phyloP scores from a whole-genome alignment of 148 eudicot species.

The Silene uniflora region DNA sequence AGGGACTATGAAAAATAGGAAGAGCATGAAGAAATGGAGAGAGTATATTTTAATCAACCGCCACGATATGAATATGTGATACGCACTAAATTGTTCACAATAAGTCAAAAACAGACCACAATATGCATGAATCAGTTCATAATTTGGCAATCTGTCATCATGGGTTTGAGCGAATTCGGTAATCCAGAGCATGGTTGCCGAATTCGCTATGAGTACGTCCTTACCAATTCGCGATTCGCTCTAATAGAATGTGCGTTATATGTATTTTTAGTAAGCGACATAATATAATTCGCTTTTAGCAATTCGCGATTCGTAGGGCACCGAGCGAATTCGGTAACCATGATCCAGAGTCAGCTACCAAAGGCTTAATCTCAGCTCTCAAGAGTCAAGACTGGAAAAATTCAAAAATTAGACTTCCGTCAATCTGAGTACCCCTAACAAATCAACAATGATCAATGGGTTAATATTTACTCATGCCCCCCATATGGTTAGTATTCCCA shows the following conservation, averaged over 20 bases:
- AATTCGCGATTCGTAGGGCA: no score
- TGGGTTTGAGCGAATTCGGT: no score
- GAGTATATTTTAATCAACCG: background rate
- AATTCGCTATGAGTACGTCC: no score
- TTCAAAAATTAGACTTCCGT: no score
- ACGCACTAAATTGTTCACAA: background rate
- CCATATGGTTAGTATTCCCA: background rate
- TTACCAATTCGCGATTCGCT: no score
- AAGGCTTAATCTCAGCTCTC: background rate
- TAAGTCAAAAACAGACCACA: background rate
- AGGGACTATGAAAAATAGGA: background rate
- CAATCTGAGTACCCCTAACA: background rate
- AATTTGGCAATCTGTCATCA: no score
- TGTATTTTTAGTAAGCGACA: no score
- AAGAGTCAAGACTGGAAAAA: background rate
- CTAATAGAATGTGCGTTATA: no score
- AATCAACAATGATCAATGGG: background rate
- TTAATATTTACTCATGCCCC: background rate
- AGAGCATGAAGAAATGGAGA: background rate
- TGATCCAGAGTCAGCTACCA: background rate
- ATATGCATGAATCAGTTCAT: background rate
- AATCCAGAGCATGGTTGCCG: no score
- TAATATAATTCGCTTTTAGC: no score
- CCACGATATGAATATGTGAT: background rate
- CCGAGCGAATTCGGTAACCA: no score